Evolutionary conservation across 352 stramenopile species (phyloP).

Genomic region (Phytopythium cucurbitacearum): DNA sequence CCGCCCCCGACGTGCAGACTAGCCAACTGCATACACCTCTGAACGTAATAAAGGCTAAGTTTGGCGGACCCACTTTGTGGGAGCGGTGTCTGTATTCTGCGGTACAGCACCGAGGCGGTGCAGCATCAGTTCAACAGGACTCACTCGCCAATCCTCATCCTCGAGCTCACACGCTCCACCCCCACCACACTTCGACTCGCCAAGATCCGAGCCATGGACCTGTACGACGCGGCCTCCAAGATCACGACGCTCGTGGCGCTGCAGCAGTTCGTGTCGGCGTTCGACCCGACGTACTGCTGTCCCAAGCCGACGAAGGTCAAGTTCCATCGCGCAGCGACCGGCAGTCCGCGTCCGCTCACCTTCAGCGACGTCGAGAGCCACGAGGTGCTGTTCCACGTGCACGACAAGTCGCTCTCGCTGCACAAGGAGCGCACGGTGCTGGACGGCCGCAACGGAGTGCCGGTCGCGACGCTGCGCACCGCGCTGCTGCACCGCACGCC

Average conservation of each 20-base stretch:
- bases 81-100: too few species aligned
- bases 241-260: conserved; percentile 31
- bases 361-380: conserved; percentile 16
- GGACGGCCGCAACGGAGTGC: conserved; percentile 25
- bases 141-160: conserved; percentile 2
- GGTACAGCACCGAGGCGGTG: too few species aligned
- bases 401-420: conserved; percentile 26
- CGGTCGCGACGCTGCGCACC: conserved; percentile 24
- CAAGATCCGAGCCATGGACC: conserved; percentile 12
- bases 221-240: conserved; percentile 23
- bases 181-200: not conserved
- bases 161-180: conserved; percentile 1
- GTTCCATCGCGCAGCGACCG: conserved; percentile 11
- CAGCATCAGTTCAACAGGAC: not conserved
- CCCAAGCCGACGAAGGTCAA: conserved; percentile 17
- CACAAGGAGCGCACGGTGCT: conserved; percentile 32
- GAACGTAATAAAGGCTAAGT: too few species aligned
- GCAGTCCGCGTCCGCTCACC: conserved; percentile 2
- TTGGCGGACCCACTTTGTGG: too few species aligned
- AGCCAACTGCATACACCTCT: too few species aligned
- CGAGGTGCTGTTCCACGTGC: conserved; percentile 22
- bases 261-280: conserved; percentile 31
- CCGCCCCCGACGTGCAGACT: too few species aligned
- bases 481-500: conserved; percentile 29
- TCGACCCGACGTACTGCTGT: conserved; percentile 22